phyloP scores from a whole-genome alignment of 768 basidiomycete genomes.

The Leccinum fibrillosum region DNA sequence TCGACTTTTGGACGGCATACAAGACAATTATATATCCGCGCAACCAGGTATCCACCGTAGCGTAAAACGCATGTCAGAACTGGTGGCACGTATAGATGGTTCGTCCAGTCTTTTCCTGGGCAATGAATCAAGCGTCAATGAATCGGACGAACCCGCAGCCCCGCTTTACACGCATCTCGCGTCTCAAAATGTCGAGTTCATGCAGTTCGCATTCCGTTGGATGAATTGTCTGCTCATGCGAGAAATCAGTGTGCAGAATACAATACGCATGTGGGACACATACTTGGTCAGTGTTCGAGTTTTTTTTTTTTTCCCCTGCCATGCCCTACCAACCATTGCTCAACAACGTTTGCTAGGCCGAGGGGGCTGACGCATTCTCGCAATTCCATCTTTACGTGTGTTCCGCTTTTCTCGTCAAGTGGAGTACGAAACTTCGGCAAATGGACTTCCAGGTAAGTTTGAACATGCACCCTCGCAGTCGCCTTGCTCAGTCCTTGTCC shows the following conservation, averaged over 20 bases:
- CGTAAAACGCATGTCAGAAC: constrained; percentile 90
- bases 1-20: constrained; percentile 92
- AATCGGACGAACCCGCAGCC: constrained; percentile 40
- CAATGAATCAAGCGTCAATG: neutral
- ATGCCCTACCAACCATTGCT: neutral
- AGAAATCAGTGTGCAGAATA: constrained; percentile 95
- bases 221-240: constrained; percentile 99
- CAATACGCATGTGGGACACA: constrained; percentile 99
- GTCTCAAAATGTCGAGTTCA: constrained; percentile 93
- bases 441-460: constrained; percentile 95
- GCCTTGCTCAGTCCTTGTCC: constrained; percentile 1
- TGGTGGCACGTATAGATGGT: constrained; percentile 90
- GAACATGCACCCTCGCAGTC: neutral
- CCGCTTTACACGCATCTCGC: constrained; percentile 86
- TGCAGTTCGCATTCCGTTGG: constrained; percentile 99
- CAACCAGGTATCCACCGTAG: constrained; percentile 96
- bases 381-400: constrained; percentile 99
- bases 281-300: constrained; percentile 68
- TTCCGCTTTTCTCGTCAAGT: constrained; percentile 92
- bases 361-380: constrained; percentile 96
- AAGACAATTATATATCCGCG: constrained; percentile 95
- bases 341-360: constrained; percentile 59
- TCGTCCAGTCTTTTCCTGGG: constrained; percentile 20
- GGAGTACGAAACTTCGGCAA: constrained; percentile 88
- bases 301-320: neutral